Evolutionary conservation across 2,329 filamentous ascomycete genomes (phyloP).

Genomic region (Cladophialophora immunda): DNA sequence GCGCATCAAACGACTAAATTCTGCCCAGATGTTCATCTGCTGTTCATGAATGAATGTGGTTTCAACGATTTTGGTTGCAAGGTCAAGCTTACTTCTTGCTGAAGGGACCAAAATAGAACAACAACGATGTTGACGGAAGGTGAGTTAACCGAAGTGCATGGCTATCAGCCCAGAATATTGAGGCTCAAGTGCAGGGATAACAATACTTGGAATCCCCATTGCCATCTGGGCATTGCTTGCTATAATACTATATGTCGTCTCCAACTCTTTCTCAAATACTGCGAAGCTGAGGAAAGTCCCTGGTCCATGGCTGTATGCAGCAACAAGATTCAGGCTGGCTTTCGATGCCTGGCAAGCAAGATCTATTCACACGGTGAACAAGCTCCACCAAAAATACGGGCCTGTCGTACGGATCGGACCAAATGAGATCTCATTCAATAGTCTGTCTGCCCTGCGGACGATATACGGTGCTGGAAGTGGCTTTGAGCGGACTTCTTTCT

Average conservation of each 20-base stretch:
- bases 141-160: slow-evolving; percentile 1
- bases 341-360: slow-evolving; percentile 36
- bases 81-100: background rate
- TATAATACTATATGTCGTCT: slow-evolving; percentile 16
- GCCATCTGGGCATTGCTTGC: slow-evolving; percentile 24
- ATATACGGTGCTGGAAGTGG: slow-evolving; percentile 65
- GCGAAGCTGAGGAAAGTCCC: slow-evolving; percentile 34
- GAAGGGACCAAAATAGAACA: background rate
- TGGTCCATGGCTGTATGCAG: slow-evolving; percentile 33
- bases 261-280: slow-evolving; percentile 7
- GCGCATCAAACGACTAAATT: background rate
- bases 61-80: background rate
- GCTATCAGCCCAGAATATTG: slow-evolving; percentile 50
- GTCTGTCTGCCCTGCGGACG: slow-evolving; percentile 56
- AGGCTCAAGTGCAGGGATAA: slow-evolving; percentile 78
- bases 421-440: slow-evolving; percentile 56
- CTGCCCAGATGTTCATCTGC: background rate
- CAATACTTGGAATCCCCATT: slow-evolving; percentile 66
- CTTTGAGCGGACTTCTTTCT: slow-evolving; percentile 61
- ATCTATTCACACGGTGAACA: slow-evolving; percentile 41
- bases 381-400: slow-evolving; percentile 58
- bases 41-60: background rate
- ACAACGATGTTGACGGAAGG: slow-evolving; percentile 4
- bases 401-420: slow-evolving; percentile 59
- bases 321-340: slow-evolving; percentile 36